phyloP scores from a whole-genome alignment of 2,329 filamentous ascomycete species.

The Escovopsis sp. region DNA sequence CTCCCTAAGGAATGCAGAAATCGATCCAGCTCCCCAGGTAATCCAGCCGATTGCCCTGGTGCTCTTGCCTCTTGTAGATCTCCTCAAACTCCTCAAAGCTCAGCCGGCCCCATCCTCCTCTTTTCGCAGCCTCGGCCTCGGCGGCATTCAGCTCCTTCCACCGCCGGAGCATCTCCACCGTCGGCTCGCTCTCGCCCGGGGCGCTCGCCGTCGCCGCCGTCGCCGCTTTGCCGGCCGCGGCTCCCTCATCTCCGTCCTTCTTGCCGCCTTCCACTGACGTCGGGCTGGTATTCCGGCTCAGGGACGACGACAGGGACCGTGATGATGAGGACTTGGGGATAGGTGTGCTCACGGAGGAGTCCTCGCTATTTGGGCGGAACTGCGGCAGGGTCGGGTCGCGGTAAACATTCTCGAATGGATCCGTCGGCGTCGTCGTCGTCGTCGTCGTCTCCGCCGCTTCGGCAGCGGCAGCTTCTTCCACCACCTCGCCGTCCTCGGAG shows the following conservation, averaged over 20 bases:
- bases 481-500: conserved; percentile 10
- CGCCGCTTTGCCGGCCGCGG: background rate
- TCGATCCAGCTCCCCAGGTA: conserved; percentile 90
- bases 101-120: conserved; percentile 70
- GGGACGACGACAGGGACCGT: background rate
- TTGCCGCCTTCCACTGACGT: conserved; percentile 1
- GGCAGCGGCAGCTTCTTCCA: conserved; percentile 4
- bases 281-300: background rate
- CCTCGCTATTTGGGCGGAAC: conserved; percentile 43
- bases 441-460: conserved; percentile 4
- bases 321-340: too few species aligned
- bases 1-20: conserved; percentile 47
- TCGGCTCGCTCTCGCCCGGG: conserved; percentile 11
- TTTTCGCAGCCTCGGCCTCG: conserved; percentile 51
- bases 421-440: too few species aligned
- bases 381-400: conserved; percentile 54
- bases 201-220: conserved; percentile 7
- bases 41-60: conserved; percentile 49
- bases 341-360: conserved; percentile 8
- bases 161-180: conserved; percentile 22
- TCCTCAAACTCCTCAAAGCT: conserved; percentile 66
- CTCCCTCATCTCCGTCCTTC: background rate
- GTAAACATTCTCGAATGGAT: conserved; percentile 13
- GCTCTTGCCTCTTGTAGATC: conserved; percentile 55
- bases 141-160: conserved; percentile 47